A percentile compares a stretch with the other conserved stretches of the same genome.
phyloP scores from a whole-genome alignment of 78 protist genomes.

The Pigoraptor vietnamica region DNA sequence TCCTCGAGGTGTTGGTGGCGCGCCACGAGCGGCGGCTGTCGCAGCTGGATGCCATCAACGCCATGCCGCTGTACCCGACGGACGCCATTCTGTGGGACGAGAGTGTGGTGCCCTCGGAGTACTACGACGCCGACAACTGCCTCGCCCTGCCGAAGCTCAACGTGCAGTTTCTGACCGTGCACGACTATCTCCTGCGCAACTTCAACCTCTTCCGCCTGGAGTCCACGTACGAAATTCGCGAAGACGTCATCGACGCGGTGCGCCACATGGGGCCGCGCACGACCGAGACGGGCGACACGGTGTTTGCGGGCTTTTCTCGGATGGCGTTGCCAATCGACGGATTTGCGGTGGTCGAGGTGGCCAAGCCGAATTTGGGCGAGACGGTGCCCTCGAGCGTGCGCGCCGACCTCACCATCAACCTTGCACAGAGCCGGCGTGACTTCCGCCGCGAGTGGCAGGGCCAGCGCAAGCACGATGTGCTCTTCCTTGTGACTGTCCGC shows the following conservation, averaged over 20 bases:
- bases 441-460: conserved; percentile 69
- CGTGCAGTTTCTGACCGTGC: conserved; percentile 88
- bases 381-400: conserved; percentile 62
- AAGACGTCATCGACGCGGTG: conserved; percentile 72
- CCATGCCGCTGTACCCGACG: conserved; percentile 69
- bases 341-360: conserved; percentile 47
- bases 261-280: conserved; percentile 37
- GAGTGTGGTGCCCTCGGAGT: conserved; percentile 5
- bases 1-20: conserved; percentile 34
- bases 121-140: conserved; percentile 28
- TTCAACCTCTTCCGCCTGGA: conserved; percentile 79
- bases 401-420: conserved; percentile 38
- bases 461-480: conserved; percentile 68
- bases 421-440: background rate
- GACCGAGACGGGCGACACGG: conserved; percentile 14
- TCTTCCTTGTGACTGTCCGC: conserved; percentile 43
- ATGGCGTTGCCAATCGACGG: conserved; percentile 68
- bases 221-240: conserved; percentile 69
- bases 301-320: conserved; percentile 70
- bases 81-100: conserved; percentile 66
- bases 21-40: conserved; percentile 28
- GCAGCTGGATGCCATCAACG: conserved; percentile 56
- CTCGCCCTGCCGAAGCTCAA: conserved; percentile 85
- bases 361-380: conserved; percentile 72
- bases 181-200: conserved; percentile 90